Base-by-base conservation (phyloP, 108 stramenopile species). In the Conticribra weissflogii region DNA sequence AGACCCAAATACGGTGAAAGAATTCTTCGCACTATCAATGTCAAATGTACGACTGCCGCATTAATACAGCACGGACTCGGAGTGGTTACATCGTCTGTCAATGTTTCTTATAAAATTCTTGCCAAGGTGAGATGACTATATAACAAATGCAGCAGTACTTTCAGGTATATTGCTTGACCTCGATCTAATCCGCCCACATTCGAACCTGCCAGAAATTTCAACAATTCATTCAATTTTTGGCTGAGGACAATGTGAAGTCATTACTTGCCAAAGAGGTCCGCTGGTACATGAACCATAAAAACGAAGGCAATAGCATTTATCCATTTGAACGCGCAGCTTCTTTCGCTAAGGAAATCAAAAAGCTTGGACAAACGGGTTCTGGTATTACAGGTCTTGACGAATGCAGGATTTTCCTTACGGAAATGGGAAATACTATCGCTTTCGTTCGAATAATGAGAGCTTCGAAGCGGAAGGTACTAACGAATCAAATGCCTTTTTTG, bases 401-500 rank as follows among this genome's bases (percentile, higher is more conserved):
- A 23, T 85, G 82, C 52, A 53, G 89, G 18, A 41, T 53, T 17
- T 22, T 83, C 45, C 65, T 91, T 49, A 72, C 82, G 31, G 71
- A 82, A 27, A 82, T 91, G 18, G 90, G 90, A 28, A 91, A 91
- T 79, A 82, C 85, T 17, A 54, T 91, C 49, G 84, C 86, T 34
- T 69, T 77, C 44, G 68, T 66, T 14, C 76, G 76, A 14, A 53
- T 77, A 54, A 41, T 67, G 3, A 61, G 76, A 63, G 52, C 67
- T 41, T 67, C 76, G 33, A 64, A 59, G 23, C 68, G 66, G 24
- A 77, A 55, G 47, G 47, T 77, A 0, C 53, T 67, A 2, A 50
- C 54, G 45, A 56, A 77, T 36, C 45, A 50, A 25, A 63, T 63
- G 67, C 48, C 67, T 34, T 77, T 69, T 44, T 32, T 77, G 51